Percentiles rank a stretch among this genome's conserved stretches.
These are phyloP conservation scores for Dictyostelium brefeldianum DNA, from an alignment of 78 protist species.

Conservation along the genomic window DNA sequence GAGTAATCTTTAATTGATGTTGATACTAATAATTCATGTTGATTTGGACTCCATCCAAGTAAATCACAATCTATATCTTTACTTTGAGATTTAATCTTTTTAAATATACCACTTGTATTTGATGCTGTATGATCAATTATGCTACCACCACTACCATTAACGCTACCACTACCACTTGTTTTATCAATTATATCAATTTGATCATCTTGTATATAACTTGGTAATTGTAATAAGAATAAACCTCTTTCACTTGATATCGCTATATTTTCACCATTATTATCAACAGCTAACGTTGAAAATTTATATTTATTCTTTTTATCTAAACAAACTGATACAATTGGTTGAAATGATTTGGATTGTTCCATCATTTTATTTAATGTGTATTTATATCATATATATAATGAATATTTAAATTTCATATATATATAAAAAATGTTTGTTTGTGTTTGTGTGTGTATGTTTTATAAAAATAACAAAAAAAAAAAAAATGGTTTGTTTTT, in stretches of 20 bases:
- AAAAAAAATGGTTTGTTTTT: no score
- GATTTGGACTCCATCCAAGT: conserved; percentile 10
- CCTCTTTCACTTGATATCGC: conserved; percentile 19
- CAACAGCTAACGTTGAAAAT: conserved; percentile 2
- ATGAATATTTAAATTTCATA: no score
- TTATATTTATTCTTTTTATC: conserved; percentile 38
- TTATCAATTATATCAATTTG: not conserved
- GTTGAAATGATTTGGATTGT: not conserved
- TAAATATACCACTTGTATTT: not conserved
- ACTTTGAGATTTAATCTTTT: not conserved
- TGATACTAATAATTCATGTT: not conserved
- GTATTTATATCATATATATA: no score
- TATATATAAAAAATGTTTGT: no score
- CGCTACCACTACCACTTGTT: not conserved
- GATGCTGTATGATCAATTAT: not conserved
- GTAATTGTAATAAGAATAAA: not conserved
- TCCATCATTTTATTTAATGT: not conserved
- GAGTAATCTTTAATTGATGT: conserved; percentile 7
- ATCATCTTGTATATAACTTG: not conserved
- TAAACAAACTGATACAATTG: conserved; percentile 5
- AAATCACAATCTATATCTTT: conserved; percentile 13
- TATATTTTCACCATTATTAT: not conserved
- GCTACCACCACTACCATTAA: not conserved
- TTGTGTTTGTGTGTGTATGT: no score
- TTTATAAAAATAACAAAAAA: no score